Evolutionary conservation across 163 green algal genomes (phyloP).

Genomic region (Smithsoniella earleae): DNA sequence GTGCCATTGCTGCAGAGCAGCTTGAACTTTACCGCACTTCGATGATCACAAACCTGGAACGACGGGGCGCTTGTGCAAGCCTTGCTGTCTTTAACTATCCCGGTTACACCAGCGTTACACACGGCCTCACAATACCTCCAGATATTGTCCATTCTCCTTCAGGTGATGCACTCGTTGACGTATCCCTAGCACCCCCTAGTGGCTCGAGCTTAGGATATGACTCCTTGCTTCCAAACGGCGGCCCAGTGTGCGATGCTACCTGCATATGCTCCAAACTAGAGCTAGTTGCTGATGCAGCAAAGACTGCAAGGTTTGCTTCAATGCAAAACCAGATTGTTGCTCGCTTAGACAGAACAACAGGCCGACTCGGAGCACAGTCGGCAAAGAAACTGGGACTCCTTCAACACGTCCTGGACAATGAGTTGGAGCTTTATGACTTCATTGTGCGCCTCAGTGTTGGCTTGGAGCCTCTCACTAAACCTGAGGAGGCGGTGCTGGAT

Average conservation of each 20-base stretch:
- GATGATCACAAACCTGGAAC: conserved; percentile 4
- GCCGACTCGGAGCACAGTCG: conserved; percentile 5
- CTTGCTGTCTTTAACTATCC: conserved; percentile 3
- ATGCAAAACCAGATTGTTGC: conserved; percentile 17
- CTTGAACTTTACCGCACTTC: not conserved
- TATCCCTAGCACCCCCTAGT: not conserved
- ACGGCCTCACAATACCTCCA: not conserved
- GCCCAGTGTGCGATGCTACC: conserved; percentile 1
- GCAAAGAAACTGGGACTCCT: conserved; percentile 1
- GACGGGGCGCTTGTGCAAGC: not conserved
- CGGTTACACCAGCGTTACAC: not conserved
- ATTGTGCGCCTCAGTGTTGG: conserved; percentile 19
- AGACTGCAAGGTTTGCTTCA: not conserved
- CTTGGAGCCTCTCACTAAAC: not conserved
- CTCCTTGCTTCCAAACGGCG: not conserved
- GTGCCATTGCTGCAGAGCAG: not conserved
- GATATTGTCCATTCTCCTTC: not conserved
- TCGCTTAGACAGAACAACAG: conserved; percentile 23
- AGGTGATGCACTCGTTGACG: not conserved
- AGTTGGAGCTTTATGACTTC: conserved; percentile 30
- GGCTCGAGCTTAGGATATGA: too few relatives aligned
- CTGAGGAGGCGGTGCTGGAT: conserved; percentile 1
- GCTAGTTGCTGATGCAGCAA: not conserved
- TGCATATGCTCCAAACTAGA: conserved; percentile 10
- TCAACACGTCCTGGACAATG: not conserved